phyloP scores from a whole-genome alignment of 1,284 basidiomycete genomes.

The Phellinidium pouzarii region DNA sequence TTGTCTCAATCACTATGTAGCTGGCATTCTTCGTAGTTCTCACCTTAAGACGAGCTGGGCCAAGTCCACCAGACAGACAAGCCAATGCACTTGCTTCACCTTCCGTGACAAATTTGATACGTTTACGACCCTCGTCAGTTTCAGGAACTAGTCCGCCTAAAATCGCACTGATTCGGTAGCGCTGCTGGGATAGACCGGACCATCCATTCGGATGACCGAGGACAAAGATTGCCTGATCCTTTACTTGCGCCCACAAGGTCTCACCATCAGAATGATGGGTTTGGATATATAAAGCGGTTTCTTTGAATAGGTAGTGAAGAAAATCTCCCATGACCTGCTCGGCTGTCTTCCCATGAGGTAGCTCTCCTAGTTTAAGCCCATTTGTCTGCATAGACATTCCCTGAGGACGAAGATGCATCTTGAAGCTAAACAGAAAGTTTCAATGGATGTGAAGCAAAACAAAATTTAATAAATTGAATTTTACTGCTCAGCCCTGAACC shows the following conservation, averaged over 20 bases:
- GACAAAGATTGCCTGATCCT: constrained; percentile 60
- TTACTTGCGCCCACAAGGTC: constrained; percentile 56
- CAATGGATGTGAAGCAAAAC: constrained; percentile 5
- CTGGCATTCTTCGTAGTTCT: constrained; percentile 20
- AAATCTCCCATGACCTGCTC: constrained; percentile 74
- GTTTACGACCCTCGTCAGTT: constrained; percentile 57
- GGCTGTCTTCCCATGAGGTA: constrained; percentile 55
- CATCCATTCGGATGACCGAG: constrained; percentile 74
- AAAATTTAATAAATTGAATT: constrained; percentile 24
- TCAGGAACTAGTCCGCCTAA: constrained; percentile 64
- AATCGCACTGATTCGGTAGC: constrained; percentile 63
- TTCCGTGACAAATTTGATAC: constrained; percentile 71
- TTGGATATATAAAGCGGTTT: constrained; percentile 62
- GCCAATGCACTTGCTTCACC: constrained; percentile 75
- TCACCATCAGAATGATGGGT: constrained; percentile 66
- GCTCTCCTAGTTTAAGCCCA: constrained; percentile 60
- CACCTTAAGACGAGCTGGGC: constrained; percentile 65
- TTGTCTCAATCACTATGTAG: constrained; percentile 38
- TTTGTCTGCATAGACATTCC: constrained; percentile 74
- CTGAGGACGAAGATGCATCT: constrained; percentile 65
- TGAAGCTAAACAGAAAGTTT: constrained; percentile 47
- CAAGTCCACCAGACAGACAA: constrained; percentile 66
- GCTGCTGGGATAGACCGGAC: constrained; percentile 75
- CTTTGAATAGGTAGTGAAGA: constrained; percentile 62
- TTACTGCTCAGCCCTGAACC: constrained; percentile 67